A percentile compares a stretch with the other conserved stretches of the same genome.
Conservation (phyloP, 2,329 filamentous ascomycete species). For the Arthroderma sp. region DNA sequence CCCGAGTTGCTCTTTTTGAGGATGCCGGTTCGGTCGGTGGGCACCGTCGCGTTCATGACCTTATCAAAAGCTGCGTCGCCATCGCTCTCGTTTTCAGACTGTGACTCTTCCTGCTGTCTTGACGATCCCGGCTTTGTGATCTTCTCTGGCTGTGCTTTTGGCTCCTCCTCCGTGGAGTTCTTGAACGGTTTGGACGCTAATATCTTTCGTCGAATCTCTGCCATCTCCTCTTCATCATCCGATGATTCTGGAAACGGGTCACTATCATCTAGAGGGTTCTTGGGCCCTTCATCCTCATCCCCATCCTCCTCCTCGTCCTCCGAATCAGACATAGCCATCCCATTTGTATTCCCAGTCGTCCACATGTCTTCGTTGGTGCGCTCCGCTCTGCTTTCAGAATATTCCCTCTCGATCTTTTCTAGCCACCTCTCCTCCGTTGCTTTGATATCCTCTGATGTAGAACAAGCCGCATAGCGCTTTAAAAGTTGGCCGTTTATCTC, state of each 20-base stretch:
- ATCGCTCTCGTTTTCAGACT: conserved; percentile 53
- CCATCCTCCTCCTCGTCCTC: conserved; percentile 29
- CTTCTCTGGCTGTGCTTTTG: conserved; percentile 47
- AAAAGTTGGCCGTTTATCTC: conserved; percentile 78
- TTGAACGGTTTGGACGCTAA: conserved; percentile 77
- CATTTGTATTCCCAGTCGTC: conserved; percentile 82
- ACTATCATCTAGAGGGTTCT: conserved; percentile 43
- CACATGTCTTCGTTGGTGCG: conserved; percentile 56
- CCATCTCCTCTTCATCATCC: conserved; percentile 83
- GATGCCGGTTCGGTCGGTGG: conserved; percentile 74
- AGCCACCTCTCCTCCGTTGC: conserved; percentile 78
- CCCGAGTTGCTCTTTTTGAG: conserved; percentile 32
- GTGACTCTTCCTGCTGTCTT: neutral
- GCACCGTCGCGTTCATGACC: conserved; percentile 80
- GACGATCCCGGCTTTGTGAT: conserved; percentile 46
- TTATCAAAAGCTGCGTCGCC: conserved; percentile 72
- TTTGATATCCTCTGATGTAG: conserved; percentile 70
- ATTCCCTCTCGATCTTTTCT: conserved; percentile 77
- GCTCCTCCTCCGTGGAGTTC: conserved; percentile 27
- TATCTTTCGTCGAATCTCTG: conserved; percentile 78
- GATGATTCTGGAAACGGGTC: conserved; percentile 67
- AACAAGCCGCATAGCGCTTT: conserved; percentile 71
- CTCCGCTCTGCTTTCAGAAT: conserved; percentile 60
- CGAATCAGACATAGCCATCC: conserved; percentile 39
- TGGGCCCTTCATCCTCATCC: conserved; percentile 34